Base-by-base conservation (phyloP, 768 basidiomycete species). In the Pisolithus microcarpus region DNA sequence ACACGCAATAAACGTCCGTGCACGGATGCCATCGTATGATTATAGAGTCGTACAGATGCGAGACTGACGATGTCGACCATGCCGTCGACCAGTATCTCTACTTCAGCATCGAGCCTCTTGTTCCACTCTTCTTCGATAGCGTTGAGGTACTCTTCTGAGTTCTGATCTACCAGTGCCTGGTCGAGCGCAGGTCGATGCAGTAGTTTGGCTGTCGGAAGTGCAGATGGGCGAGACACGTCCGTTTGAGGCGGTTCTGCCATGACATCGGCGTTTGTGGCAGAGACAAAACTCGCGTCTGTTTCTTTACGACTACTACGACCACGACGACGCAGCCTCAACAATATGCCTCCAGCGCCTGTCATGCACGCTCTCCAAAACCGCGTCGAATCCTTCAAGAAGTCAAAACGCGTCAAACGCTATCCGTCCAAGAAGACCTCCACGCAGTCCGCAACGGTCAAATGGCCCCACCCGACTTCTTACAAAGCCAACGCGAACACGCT, bases 91-190 rank as follows among this genome's bases (percentile, higher is more conserved):
- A 96, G 78, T 4, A 79, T 82, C 51, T 91, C 89, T 6, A 96
- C 78, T 62, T 97, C 91, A 16, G 74, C 71, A 59, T 98, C 94
- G 13, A 98, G 80, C 61, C 84, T 83, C 64, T 88, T 87, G 71
- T 96, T 95, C 87, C 92, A 94, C 59, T 93, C 88, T 60, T 94
- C 90, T 64, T 95, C 89, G 47, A 91, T 80, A 1, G 72, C 63
- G 54, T 92, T 84, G 19, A 96, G 78, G 61, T 91, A 92, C 60
- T 87, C 84, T 34, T 79, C 76, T 4, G 87, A 90, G 61, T 78
- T 80, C 65, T 87, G 83, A 52, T 87, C 83, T 19, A 82, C 72
- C n/a, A 77, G 60, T 7, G 74, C 70, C 57, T 78, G 76, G 16
- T 70, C 65, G n/a, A 61, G 62, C n/a, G 67, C 62, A 13, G 62